Percentiles rank a stretch among this genome's conserved stretches.
These are phyloP conservation scores for Mycena vulgaris DNA, from an alignment of 768 basidiomycete genomes.

Conservation along the genomic window DNA sequence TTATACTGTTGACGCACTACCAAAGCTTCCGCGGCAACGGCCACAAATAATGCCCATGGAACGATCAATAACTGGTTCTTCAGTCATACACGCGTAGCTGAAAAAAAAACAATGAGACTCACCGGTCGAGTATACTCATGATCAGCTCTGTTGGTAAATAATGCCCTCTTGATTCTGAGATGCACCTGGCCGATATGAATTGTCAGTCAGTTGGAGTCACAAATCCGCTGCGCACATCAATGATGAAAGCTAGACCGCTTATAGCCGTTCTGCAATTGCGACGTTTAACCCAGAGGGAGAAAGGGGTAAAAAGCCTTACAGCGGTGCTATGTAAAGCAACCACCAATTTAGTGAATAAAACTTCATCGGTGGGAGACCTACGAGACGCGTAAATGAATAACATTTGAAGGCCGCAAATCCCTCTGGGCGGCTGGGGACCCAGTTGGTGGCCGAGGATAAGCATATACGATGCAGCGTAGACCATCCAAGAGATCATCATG, in stretches of 20 bases:
- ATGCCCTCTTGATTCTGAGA: slow-evolving; percentile 2
- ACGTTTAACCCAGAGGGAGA: not conserved
- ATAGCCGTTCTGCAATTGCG: slow-evolving; percentile 2
- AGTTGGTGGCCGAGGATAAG: slow-evolving; percentile 24
- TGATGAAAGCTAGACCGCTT: slow-evolving; percentile 19
- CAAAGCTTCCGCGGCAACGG: slow-evolving; percentile 12
- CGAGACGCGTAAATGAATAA: slow-evolving; percentile 19
- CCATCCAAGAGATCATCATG: slow-evolving; percentile 22
- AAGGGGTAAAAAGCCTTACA: not conserved
- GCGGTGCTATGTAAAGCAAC: not conserved
- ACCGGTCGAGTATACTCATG: slow-evolving; percentile 5
- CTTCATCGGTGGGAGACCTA: slow-evolving; percentile 5
- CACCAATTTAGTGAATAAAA: no score
- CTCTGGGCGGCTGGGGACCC: slow-evolving; percentile 8
- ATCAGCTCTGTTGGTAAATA: slow-evolving; percentile 1
- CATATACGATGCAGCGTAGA: slow-evolving; percentile 18
- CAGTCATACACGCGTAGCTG: no score
- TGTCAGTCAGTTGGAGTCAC: no score
- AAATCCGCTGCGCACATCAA: slow-evolving; percentile 21
- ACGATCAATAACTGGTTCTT: slow-evolving; percentile 1
- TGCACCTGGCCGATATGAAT: not conserved
- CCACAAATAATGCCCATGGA: slow-evolving; percentile 21
- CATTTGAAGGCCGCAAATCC: slow-evolving; percentile 23
- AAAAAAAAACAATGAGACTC: not conserved
- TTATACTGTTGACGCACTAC: not conserved